Conservation (phyloP, 2,329 filamentous ascomycete genomes). For the Aspergillus sp. region DNA sequence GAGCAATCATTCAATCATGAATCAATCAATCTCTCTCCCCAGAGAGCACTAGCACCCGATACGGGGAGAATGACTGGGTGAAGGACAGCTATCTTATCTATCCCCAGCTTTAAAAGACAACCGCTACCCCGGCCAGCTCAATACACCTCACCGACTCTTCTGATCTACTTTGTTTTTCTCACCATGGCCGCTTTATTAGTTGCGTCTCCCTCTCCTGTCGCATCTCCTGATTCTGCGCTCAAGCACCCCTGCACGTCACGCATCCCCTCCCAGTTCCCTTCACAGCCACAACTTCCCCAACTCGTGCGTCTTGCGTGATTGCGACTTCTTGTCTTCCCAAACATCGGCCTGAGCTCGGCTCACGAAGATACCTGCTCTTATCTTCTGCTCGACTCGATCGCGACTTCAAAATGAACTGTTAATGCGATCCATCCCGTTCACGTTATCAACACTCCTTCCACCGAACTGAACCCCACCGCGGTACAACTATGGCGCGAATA, state of each 20-base stretch:
- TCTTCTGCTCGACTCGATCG: neutral
- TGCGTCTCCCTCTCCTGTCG: neutral
- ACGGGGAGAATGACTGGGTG: no score
- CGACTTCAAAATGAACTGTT: neutral
- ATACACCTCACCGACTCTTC: slow-evolving; percentile 21
- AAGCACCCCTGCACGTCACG: neutral
- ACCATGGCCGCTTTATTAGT: slow-evolving; percentile 3
- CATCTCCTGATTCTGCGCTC: neutral
- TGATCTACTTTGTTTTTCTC: neutral
- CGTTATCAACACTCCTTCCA: no score
- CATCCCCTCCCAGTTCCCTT: neutral
- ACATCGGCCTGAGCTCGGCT: neutral
- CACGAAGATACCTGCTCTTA: neutral
- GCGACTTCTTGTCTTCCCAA: neutral
- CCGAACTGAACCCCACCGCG: neutral
- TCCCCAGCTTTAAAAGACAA: slow-evolving; percentile 5
- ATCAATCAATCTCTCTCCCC: no score
- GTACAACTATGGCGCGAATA: slow-evolving; percentile 31
- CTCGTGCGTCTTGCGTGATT: slow-evolving; percentile 6
- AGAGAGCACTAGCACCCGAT: no score
- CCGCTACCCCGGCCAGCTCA: slow-evolving; percentile 3
- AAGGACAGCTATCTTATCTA: neutral
- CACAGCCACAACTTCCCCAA: slow-evolving; percentile 6
- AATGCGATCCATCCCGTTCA: neutral
- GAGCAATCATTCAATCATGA: no score